Evolutionary conservation across 2,329 filamentous ascomycete genomes (phyloP).

Genomic region (Colletotrichum sp.): DNA sequence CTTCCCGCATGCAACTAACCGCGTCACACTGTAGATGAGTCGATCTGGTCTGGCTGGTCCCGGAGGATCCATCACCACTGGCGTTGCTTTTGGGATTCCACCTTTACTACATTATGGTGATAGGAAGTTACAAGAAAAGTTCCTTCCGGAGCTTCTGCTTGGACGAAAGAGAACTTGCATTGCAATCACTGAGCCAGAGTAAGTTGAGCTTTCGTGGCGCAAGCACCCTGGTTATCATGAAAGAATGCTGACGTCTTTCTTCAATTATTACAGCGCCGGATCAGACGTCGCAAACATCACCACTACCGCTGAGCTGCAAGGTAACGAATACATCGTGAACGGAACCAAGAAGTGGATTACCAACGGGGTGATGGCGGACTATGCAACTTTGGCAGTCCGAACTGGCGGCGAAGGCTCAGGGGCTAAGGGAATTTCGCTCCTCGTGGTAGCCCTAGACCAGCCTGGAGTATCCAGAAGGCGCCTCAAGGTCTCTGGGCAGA

Average conservation of each 20-base stretch:
- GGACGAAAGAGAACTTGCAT: slow-evolving; percentile 74
- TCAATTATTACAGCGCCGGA: slow-evolving; percentile 52
- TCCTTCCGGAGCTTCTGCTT: slow-evolving; percentile 70
- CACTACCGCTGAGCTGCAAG: slow-evolving; percentile 69
- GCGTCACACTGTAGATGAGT: neutral
- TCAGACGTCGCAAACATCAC: slow-evolving; percentile 76
- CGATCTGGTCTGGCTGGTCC: neutral
- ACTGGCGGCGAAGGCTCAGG: slow-evolving; percentile 67
- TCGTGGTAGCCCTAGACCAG: slow-evolving; percentile 71
- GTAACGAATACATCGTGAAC: slow-evolving; percentile 73
- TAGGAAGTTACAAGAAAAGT: slow-evolving; percentile 46
- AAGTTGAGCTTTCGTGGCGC: neutral
- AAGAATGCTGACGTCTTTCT: neutral
- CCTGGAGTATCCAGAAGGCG: slow-evolving; percentile 72
- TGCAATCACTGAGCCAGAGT: slow-evolving; percentile 77
- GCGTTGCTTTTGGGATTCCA: neutral
- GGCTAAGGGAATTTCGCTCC: slow-evolving; percentile 65
- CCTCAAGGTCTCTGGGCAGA: slow-evolving; percentile 69
- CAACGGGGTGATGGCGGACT: slow-evolving; percentile 74
- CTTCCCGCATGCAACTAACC: slow-evolving; percentile 38
- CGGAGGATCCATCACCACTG: neutral
- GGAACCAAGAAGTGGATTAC: slow-evolving; percentile 85
- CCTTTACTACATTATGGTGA: neutral
- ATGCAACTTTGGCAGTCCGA: slow-evolving; percentile 73
- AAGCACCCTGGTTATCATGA: accelerated